Conservation (phyloP, 305 asterid genomes). For the Solanum hybrid region DNA sequence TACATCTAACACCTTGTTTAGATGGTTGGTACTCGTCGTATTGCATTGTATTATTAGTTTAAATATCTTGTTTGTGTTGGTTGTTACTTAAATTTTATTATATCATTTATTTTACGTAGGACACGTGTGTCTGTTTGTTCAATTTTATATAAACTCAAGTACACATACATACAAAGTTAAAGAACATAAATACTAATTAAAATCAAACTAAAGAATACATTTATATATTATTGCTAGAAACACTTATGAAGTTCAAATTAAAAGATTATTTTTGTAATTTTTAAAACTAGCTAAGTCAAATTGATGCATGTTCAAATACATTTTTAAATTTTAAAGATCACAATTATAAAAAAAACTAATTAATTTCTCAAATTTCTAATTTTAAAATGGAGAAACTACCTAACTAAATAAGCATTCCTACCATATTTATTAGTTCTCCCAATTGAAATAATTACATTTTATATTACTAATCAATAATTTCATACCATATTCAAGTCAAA, state of each 20-base stretch:
- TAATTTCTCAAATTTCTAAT: too few relatives aligned
- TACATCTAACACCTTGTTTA: not conserved
- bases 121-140: not conserved
- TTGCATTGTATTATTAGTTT: not conserved
- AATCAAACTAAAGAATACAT: not conserved
- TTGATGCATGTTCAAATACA: not conserved
- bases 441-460: too few relatives aligned
- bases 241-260: not conserved
- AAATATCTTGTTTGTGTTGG: not conserved
- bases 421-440: too few relatives aligned
- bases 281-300: not conserved
- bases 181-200: not conserved
- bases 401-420: too few relatives aligned
- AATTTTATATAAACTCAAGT: too few relatives aligned
- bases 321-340: too few relatives aligned
- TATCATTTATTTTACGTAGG: too few relatives aligned
- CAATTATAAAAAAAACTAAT: not conserved
- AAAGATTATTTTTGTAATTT: not conserved
- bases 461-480: too few relatives aligned
- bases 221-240: not conserved
- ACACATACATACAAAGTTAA: not conserved
- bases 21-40: not conserved
- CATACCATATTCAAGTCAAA: too few relatives aligned
- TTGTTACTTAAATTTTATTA: not conserved
- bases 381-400: too few relatives aligned